Percentiles rank a stretch among this genome's conserved stretches.
phyloP scores from a whole-genome alignment of 2,329 filamentous ascomycete genomes.

The Plectosphaerella cucumerina region DNA sequence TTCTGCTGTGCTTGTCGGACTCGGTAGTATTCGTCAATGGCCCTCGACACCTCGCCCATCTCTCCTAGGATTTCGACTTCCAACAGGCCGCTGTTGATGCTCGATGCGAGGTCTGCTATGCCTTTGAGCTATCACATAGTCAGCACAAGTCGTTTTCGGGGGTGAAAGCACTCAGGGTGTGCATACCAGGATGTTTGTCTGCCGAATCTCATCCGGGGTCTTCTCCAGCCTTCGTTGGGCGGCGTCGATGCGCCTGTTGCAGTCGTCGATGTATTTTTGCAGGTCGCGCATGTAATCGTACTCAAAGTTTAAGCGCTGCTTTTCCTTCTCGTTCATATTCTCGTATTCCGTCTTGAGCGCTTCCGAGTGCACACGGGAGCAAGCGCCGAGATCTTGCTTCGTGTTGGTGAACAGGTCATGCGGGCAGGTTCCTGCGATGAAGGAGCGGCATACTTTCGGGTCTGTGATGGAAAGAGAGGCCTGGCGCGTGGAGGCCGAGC shows the following conservation, averaged over 20 bases:
- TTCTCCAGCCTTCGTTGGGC: constrained; percentile 91
- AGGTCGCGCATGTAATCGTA: constrained; percentile 96
- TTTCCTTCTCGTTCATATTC: constrained; percentile 63
- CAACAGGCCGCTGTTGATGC: constrained; percentile 75
- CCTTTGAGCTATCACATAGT: constrained; percentile 57
- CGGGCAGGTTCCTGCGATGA: constrained; percentile 14
- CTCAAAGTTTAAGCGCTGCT: constrained; percentile 81
- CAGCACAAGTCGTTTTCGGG: constrained; percentile 20
- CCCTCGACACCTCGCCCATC: constrained; percentile 72
- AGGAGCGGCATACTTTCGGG: constrained; percentile 24
- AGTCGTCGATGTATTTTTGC: constrained; percentile 94
- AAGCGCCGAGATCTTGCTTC: constrained; percentile 91
- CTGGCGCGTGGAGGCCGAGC: constrained; percentile 66
- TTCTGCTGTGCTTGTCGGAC: constrained; percentile 74
- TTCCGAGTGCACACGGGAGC: constrained; percentile 84
- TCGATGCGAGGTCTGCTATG: constrained; percentile 75
- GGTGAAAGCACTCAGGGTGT: neutral
- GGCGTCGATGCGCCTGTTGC: constrained; percentile 87
- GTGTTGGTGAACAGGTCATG: constrained; percentile 97
- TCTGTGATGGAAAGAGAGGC: constrained; percentile 85
- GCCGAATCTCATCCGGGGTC: constrained; percentile 93
- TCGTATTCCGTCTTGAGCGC: constrained; percentile 87
- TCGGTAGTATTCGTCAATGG: constrained; percentile 84
- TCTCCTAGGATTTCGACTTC: constrained; percentile 86
- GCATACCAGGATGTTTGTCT: constrained; percentile 77